phyloP scores from a whole-genome alignment of 257 asterid species.

The Przewalskia tangutica region DNA sequence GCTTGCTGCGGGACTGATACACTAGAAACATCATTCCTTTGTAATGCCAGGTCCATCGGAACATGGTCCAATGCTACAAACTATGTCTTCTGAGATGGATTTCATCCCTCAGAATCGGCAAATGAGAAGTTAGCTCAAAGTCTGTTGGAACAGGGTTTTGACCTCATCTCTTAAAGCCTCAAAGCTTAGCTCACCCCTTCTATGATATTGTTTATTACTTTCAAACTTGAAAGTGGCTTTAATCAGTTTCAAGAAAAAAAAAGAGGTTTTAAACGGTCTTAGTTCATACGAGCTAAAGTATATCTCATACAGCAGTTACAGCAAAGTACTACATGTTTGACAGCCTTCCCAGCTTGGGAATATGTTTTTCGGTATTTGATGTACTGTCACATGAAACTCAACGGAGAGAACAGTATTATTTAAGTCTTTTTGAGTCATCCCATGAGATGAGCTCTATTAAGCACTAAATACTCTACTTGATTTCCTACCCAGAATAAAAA shows the following conservation, averaged over 20 bases:
- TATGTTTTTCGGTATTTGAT: background rate
- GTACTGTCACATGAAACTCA: background rate
- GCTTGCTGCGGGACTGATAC: slow-evolving; percentile 77
- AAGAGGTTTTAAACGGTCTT: background rate
- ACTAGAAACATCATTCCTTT: slow-evolving; percentile 51
- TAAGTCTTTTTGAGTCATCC: background rate
- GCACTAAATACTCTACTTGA: background rate
- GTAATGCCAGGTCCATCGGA: slow-evolving; percentile 54
- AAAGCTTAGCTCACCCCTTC: background rate
- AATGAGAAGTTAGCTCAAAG: slow-evolving; percentile 57
- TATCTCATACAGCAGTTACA: background rate
- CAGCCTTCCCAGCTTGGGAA: background rate
- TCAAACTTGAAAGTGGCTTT: too few species aligned
- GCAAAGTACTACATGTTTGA: background rate
- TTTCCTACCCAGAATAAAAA: background rate
- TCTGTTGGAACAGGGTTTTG: slow-evolving; percentile 56
- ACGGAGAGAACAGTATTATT: background rate
- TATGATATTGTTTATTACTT: background rate
- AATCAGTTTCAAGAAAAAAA: too few species aligned
- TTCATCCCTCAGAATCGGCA: slow-evolving; percentile 68
- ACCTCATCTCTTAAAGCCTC: slow-evolving; percentile 44
- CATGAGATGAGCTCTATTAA: background rate
- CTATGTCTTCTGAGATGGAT: slow-evolving; percentile 76
- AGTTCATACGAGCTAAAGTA: background rate
- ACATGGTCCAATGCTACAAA: slow-evolving; percentile 73